Percentiles rank a stretch among this genome's conserved stretches.
These are phyloP conservation scores for Rhizomucor miehei DNA, from an alignment of 371 early-diverging fungal genomes.

Conservation along the genomic window DNA sequence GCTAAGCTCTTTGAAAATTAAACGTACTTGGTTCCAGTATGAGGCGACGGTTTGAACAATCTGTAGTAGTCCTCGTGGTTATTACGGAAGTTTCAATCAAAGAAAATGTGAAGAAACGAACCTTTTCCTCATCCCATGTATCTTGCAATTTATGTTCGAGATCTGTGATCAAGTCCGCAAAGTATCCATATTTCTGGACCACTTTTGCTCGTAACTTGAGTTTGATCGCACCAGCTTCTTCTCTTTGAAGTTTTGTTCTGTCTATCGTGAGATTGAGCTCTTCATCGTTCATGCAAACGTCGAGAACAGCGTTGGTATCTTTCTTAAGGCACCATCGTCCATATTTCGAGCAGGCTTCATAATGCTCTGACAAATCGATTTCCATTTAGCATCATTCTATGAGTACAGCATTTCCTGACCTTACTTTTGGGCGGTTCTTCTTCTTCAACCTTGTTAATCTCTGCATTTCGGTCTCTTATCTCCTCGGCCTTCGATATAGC, in stretches of 20 bases:
- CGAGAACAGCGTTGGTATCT: not conserved
- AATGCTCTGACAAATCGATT: not conserved
- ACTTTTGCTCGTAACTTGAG: not conserved
- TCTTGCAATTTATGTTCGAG: not conserved
- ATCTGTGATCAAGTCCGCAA: not conserved
- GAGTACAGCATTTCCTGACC: not conserved
- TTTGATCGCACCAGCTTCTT: not conserved
- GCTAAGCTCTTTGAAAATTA: not conserved
- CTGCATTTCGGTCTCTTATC: not conserved
- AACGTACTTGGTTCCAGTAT: not conserved
- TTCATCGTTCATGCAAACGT: not conserved
- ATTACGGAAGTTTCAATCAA: no score
- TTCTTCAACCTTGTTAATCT: not conserved
- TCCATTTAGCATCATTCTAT: no score
- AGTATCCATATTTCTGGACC: not conserved
- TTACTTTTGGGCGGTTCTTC: not conserved
- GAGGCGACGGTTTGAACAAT: not conserved
- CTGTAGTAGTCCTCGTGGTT: no score
- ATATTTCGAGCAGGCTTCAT: not conserved
- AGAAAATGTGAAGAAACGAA: no score
- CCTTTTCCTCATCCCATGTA: slow-evolving; percentile 3
- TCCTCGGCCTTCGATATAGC: not conserved
- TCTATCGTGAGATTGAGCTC: slow-evolving; percentile 2
- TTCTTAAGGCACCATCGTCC: slow-evolving; percentile 1
- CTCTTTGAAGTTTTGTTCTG: not conserved